Evolutionary conservation across 2,329 filamentous ascomycete genomes (phyloP).

Genomic region (Plenodomus lindquistii): DNA sequence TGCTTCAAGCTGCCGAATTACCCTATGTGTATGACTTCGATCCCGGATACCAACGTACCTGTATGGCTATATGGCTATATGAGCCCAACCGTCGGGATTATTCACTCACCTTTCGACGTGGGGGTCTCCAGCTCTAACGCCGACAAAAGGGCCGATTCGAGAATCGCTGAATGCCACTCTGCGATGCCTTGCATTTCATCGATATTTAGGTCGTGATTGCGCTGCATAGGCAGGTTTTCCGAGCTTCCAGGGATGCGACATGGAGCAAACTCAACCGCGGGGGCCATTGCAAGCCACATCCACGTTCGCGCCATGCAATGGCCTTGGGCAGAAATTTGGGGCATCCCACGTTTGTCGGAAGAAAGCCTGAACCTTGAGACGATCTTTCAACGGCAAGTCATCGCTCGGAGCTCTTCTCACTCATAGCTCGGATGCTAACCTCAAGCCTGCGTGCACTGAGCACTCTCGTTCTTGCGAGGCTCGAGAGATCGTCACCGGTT

Average conservation of each 20-base stretch:
- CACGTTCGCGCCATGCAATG: constrained; percentile 2
- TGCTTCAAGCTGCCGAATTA: not conserved
- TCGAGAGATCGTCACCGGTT: constrained; percentile 13
- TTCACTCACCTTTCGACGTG: not conserved
- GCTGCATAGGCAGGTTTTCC: not conserved
- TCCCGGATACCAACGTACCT: not conserved
- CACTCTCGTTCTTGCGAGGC: not conserved
- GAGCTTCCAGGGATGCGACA: not conserved
- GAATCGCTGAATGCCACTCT: not conserved
- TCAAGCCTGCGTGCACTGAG: not conserved
- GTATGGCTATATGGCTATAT: not conserved
- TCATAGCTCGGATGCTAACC: constrained; percentile 3
- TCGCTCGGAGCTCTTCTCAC: constrained; percentile 4
- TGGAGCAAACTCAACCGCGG: constrained; percentile 1
- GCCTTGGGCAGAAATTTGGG: not conserved
- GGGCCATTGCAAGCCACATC: not conserved
- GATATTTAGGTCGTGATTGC: not conserved
- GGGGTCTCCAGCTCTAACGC: not conserved
- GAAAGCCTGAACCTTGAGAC: constrained; percentile 9
- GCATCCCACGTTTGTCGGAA: constrained; percentile 9
- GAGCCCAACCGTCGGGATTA: not conserved
- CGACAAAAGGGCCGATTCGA: not conserved
- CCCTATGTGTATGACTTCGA: not conserved
- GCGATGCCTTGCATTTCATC: not conserved
- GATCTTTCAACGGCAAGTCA: constrained; percentile 11